Conservation (phyloP, 768 basidiomycete species). For the Leucosporidium creatinivorum region DNA sequence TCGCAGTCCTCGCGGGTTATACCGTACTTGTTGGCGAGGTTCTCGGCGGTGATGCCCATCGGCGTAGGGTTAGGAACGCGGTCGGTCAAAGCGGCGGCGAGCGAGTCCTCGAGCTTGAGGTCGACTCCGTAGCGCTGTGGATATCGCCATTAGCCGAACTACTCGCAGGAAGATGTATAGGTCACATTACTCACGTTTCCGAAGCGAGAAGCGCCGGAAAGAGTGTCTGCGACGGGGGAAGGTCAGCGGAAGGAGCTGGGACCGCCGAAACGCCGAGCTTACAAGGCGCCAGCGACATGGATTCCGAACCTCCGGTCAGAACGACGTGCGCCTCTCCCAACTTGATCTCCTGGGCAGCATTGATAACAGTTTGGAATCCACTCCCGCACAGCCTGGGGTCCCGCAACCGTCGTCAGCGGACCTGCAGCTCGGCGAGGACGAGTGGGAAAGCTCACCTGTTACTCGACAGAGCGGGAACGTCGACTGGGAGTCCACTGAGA, state of each 20-base stretch:
- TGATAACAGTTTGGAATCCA: constrained; percentile 41
- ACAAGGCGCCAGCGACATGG: constrained; percentile 38
- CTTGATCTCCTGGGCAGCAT: constrained; percentile 43
- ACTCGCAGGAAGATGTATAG: too few species aligned
- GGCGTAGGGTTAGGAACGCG: constrained; percentile 43
- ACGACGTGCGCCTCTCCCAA: constrained; percentile 43
- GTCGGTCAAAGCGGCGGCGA: constrained; percentile 43
- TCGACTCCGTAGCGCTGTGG: constrained; percentile 41
- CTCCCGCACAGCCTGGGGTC: constrained; percentile 42
- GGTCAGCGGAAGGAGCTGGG: neutral
- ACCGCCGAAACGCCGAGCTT: too few species aligned
- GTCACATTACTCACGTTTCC: constrained; percentile 41
- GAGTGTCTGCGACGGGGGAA: constrained; percentile 29
- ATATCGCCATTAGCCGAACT: too few species aligned
- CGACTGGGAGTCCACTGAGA: constrained; percentile 40
- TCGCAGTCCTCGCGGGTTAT: constrained; percentile 44
- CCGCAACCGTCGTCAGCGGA: neutral
- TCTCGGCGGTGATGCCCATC: constrained; percentile 43
- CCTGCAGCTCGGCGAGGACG: neutral
- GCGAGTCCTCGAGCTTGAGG: constrained; percentile 44
- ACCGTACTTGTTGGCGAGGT: constrained; percentile 45
- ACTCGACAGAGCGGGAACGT: constrained; percentile 43
- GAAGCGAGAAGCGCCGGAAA: constrained; percentile 41
- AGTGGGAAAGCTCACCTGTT: constrained; percentile 39
- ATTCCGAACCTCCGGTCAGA: constrained; percentile 43